These are phyloP conservation scores for Triangularia setosa DNA, from an alignment of 2,329 filamentous ascomycete genomes.

Conservation along the genomic window DNA sequence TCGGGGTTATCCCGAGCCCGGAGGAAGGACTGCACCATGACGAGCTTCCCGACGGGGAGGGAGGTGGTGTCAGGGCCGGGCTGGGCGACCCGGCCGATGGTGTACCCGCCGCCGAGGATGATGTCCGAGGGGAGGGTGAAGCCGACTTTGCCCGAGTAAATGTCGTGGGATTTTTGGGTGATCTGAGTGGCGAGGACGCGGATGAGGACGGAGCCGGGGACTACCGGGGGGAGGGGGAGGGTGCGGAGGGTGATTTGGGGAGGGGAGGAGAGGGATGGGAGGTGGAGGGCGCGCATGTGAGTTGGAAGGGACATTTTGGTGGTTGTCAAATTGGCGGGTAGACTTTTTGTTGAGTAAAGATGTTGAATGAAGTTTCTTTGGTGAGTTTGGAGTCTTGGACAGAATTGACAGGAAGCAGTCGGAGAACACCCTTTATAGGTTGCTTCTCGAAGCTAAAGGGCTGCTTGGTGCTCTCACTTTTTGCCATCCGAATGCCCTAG, in stretches of 20 bases:
- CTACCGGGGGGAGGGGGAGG: conserved; percentile 15
- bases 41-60: conserved; percentile 32
- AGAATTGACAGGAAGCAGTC: neutral
- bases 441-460: too few species aligned
- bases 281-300: conserved; percentile 23
- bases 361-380: neutral
- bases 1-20: conserved; percentile 33
- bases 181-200: conserved; percentile 15
- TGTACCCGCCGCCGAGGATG: conserved; percentile 27
- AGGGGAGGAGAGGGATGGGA: conserved; percentile 6
- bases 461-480: too few species aligned
- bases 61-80: conserved; percentile 32
- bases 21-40: conserved; percentile 33
- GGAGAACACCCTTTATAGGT: neutral
- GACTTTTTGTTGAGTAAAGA: too few species aligned
- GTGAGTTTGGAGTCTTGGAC: neutral
- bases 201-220: conserved; percentile 19
- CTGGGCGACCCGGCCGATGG: conserved; percentile 34
- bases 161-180: neutral
- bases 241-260: conserved; percentile 13
- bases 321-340: neutral
- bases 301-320: conserved; percentile 13
- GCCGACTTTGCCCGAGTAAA: conserved; percentile 11
- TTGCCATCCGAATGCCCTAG: too few species aligned
- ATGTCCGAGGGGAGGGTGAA: conserved; percentile 29